A percentile compares a stretch with the other conserved stretches of the same genome.
Conservation (phyloP, 257 asterid species). For the Echites panduratus region DNA sequence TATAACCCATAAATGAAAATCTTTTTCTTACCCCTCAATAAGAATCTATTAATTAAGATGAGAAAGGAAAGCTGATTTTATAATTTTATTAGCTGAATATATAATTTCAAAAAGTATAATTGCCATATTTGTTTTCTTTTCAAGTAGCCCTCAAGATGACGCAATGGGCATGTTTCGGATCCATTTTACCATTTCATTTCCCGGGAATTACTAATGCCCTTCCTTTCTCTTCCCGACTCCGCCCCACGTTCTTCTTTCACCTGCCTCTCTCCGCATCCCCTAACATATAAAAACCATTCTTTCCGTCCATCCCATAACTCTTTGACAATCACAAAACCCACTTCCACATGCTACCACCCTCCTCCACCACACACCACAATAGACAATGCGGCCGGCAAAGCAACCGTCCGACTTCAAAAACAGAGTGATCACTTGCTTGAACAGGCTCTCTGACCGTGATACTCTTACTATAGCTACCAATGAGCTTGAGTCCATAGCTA, state of each 20-base stretch:
- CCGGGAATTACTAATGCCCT: neutral
- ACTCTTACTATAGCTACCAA: conserved; percentile 59
- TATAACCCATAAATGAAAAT: no score
- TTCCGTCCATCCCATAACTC: conserved; percentile 11
- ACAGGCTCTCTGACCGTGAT: conserved; percentile 75
- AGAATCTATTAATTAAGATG: no score
- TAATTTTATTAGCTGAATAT: no score
- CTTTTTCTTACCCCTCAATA: no score
- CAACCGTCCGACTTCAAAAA: conserved; percentile 48
- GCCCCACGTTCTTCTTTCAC: conserved; percentile 31
- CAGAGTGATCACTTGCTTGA: conserved; percentile 57
- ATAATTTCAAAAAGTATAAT: no score
- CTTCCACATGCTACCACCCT: conserved; percentile 26
- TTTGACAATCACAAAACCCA: neutral
- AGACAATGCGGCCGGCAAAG: conserved; percentile 34
- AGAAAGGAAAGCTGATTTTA: no score
- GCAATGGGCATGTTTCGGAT: neutral
- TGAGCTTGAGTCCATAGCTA: conserved; percentile 74
- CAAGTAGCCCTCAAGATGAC: no score
- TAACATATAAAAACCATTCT: conserved; percentile 35
- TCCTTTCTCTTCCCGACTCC: neutral
- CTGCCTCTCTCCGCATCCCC: neutral
- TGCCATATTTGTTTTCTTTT: no score
- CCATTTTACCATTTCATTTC: neutral
- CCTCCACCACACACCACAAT: neutral